Conservation (phyloP, 768 basidiomycete species). For the Chalciporus piperatus region DNA sequence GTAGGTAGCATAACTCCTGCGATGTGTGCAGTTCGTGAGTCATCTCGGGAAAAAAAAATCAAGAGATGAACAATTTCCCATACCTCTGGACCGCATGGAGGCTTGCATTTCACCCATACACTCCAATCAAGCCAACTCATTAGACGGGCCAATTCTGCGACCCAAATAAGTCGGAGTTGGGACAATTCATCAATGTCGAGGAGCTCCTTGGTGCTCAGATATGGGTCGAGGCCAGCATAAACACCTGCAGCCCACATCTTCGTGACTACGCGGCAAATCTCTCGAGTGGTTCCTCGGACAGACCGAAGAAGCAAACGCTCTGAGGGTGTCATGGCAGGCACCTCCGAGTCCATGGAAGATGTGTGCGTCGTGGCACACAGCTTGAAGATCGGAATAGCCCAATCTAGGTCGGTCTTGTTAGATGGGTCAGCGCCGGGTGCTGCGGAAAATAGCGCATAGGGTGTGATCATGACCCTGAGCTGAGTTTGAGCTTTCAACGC, state of each 20-base stretch:
- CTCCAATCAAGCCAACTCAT: constrained; percentile 25
- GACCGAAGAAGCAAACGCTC: constrained; percentile 11
- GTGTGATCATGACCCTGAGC: constrained; percentile 17
- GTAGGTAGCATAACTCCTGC: constrained; percentile 28
- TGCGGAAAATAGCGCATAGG: constrained; percentile 7
- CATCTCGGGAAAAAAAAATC: too few species aligned
- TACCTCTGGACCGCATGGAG: constrained; percentile 14
- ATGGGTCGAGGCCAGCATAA: constrained; percentile 5
- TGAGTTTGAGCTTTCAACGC: constrained; percentile 12
- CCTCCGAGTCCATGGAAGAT: background rate
- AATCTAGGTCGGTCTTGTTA: constrained; percentile 1
- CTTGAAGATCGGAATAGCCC: constrained; percentile 10
- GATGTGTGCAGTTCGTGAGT: too few species aligned
- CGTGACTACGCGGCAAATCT: constrained; percentile 18
- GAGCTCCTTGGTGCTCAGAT: background rate
- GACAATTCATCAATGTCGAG: background rate
- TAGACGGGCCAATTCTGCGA: constrained; percentile 1
- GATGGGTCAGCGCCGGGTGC: background rate
- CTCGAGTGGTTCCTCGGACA: constrained; percentile 11
- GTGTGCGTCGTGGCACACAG: constrained; percentile 10
- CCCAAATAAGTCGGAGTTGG: constrained; percentile 10
- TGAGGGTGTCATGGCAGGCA: constrained; percentile 7
- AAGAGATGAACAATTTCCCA: background rate
- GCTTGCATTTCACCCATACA: constrained; percentile 21
- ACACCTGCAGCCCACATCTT: constrained; percentile 21